Evolutionary conservation across 768 basidiomycete genomes (phyloP).

Genomic region (Mycena epipterygia): DNA sequence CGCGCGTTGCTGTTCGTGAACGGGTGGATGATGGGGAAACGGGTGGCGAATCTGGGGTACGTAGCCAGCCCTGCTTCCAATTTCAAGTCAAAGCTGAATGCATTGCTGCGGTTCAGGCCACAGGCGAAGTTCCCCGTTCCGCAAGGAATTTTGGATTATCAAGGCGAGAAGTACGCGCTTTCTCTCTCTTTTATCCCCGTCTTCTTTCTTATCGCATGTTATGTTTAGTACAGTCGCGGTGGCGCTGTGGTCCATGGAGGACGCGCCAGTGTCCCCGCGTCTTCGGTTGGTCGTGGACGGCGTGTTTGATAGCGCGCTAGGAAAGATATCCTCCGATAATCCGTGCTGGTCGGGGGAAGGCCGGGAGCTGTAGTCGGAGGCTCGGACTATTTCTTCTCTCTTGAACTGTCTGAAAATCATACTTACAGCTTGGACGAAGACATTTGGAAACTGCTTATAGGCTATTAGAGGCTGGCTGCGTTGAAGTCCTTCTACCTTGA

Average conservation of each 20-base stretch:
- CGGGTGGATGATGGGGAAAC: constrained; percentile 92
- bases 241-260: constrained; percentile 79
- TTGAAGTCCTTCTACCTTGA: no score
- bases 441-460: no score
- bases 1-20: constrained; percentile 86
- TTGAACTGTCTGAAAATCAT: no score
- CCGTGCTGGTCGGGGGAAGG: constrained; percentile 65
- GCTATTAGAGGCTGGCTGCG: no score
- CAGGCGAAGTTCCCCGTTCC: constrained; percentile 88
- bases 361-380: constrained; percentile 44
- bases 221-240: constrained; percentile 69
- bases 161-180: constrained; percentile 70
- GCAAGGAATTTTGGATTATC: constrained; percentile 82
- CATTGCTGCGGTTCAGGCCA: constrained; percentile 58
- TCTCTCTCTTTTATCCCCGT: constrained; percentile 32
- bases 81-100: constrained; percentile 2
- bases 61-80: constrained; percentile 32
- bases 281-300: constrained; percentile 70
- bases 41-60: constrained; percentile 77
- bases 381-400: no score
- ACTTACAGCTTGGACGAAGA: no score
- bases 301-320: constrained; percentile 77
- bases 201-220: not conserved
- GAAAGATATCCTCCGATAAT: constrained; percentile 66
- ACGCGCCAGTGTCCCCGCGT: constrained; percentile 59